Base-by-base conservation (phyloP, 2,329 filamentous ascomycete species). In the Ilyonectria robusta region DNA sequence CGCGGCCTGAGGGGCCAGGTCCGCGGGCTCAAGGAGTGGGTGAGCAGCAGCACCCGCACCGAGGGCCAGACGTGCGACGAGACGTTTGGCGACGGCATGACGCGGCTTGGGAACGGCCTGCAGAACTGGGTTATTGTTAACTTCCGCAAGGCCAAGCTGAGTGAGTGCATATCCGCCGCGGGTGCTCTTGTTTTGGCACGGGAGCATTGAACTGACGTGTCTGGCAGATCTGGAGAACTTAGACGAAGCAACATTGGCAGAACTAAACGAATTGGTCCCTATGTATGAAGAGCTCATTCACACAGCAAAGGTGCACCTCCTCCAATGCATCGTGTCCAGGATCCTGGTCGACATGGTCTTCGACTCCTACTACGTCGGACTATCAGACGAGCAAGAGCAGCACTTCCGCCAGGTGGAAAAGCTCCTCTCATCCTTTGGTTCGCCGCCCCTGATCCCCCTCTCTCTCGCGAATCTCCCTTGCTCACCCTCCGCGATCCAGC, bases 61-160 rank as follows among this genome's bases (percentile, higher is more conserved):
- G 88, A 89, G 33, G 87, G 87, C 23, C 88, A 91, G 77, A 84
- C 83, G 61, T 90, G 89, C 68, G 92, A 94, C 74, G 89, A 92
- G 78, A 88, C 89, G 11, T 87, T 94, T 75, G 87, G 84, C 2
- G 88, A 92, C 57, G 84, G 85, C 10, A 88, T 92, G 83, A 83
- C 85, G 56, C 84, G 86, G 64, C 78, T 94, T 53, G 88, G 88
- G 21, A 91, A 93, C 73, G 88, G 91, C 26, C 80, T 93, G 72
- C 91, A 93, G 80, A 93, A 94, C 73, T 94, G 92, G 92, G 88
- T 91, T 4, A 89, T 94, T 72, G 86, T 88, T 29, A 88, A 92
- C 76, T 94, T 92, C 70, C 85, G 92, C 58, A 88, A 87, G 68
- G 84, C 87, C 13, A 92, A 86, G 80, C 79, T 92, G 53, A 82